Conservation (phyloP, 2,329 filamentous ascomycete genomes). For the Aspergillus sp. region DNA sequence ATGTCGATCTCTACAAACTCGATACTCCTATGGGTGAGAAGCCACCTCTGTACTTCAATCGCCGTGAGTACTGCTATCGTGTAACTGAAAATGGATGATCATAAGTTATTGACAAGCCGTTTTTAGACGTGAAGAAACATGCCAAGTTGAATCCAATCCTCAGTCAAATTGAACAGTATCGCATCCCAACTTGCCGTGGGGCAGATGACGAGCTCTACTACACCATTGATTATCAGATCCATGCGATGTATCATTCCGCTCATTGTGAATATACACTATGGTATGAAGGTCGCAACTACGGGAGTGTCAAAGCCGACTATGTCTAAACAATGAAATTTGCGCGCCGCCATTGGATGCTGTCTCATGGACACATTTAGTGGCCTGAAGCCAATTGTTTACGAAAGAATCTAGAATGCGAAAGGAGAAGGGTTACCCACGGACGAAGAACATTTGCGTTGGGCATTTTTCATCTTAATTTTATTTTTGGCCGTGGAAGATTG, state of each 20-base stretch:
- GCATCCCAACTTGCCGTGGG: constrained; percentile 21
- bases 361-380: too few species aligned
- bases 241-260: constrained; percentile 22
- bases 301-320: constrained; percentile 24
- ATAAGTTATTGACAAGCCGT: background rate
- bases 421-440: too few species aligned
- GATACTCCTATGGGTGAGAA: background rate
- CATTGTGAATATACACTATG: constrained; percentile 25
- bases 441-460: too few species aligned
- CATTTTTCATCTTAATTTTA: too few species aligned
- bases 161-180: constrained; percentile 10
- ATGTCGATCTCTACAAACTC: too few species aligned
- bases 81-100: background rate
- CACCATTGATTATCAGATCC: too few species aligned
- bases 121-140: constrained; percentile 21
- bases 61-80: constrained; percentile 19
- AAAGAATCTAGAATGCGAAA: too few species aligned
- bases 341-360: too few species aligned
- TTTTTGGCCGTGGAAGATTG: too few species aligned
- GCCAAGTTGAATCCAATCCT: constrained; percentile 20
- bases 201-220: constrained; percentile 18
- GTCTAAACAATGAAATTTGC: too few species aligned
- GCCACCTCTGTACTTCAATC: constrained; percentile 14
- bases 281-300: constrained; percentile 21
- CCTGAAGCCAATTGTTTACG: too few species aligned